Base-by-base conservation (phyloP, 345 rosid species). In the Euphorbia lathyris region DNA sequence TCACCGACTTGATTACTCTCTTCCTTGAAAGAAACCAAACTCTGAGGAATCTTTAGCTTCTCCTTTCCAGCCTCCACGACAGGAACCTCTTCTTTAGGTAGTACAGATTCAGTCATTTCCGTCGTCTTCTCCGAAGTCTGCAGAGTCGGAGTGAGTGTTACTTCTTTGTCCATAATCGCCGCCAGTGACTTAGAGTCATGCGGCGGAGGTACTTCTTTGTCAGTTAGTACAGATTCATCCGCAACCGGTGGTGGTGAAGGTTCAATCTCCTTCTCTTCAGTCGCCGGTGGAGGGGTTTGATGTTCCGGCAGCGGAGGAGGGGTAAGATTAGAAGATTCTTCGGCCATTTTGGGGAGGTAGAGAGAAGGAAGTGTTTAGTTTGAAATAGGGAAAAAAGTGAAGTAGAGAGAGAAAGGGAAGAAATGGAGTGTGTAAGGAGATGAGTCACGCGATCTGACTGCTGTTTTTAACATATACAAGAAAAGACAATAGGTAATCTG, bases 1-100 rank as follows among this genome's bases (percentile, higher is more conserved):
- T 86, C 90, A 3, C 76, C 77, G 40, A 83, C 89, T 36, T 81
- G 74, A 73, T 90, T 85, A 62, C 84, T 82, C 80, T 90, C 91
- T 72, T 90, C 93, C 83, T 87, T 86, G 71, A 87, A 90, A 22
- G 91, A 86, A 13, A 69, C 81, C 7, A 87, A 66, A 32, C 58
- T 26, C 10, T 74, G 75, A 63, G 74, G 80, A 60, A 83, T 29
- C 71, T 82, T 84, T 47, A 30, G 20, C 59, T 69, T 63, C 57
- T 63, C 65, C 38, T 74, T 42, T n/a, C 58, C 66, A 12, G 50
- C 32, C 2, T 69, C 76, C 42, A 32, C 73, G 0, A 42, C 43
- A 19, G 61, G 75, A 13, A 65, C 77, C 40, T 76, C 85, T 67
- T 71, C 78, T 40, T 30, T 58, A 23, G 72, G 72, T 13, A 73